Evolutionary conservation across 2,329 filamentous ascomycete species (phyloP), one percentile per base, ranked within the genome.

Genomic region (Polytolypa hystricis): DNA sequence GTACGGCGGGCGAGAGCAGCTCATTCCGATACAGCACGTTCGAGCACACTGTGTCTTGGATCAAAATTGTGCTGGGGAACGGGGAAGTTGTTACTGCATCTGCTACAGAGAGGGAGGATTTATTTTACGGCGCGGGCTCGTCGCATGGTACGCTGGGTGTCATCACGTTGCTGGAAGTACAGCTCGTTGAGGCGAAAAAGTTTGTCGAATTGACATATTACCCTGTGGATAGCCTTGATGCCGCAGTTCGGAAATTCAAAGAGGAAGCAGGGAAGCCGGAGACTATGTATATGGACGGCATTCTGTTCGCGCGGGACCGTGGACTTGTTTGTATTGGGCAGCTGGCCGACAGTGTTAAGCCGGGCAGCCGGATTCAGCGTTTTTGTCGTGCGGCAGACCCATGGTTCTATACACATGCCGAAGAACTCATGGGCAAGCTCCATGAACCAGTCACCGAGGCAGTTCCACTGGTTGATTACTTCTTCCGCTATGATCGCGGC

Each of bases 331-430:
- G 78, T 50, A 62, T 66, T 0, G 79, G 79, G 0, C 61, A 59
- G 4, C 56, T 80, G 8, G 65, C 67, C 1, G 62, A 78, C 37
- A 50, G 59, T 0, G 40, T 65, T 0, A 64, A 14, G 5, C 5
- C 23, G 21, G 27, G 35, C 3, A 66, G 0, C 2, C 52, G 51
- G 30, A 47, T 60, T 1, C 59, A 57, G 16, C 62, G 53, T 0
- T 81, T 84, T 54, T 71, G 69, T n/a, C 62, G 70, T 8, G 60
- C 70, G 0, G 55, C 54, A 3, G 81, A 86, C 45, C 74, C 77
- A 0, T 86, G 81, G 82, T 84, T 83, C 51, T 85, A 84, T 41
- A 60, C 84, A 2, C 79, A 81, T 44, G 79, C 72, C 1, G 58
- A 73, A 44, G 55, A 65, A n/a, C 44, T 46, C 4, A 26, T 30